These are phyloP conservation scores for Coemansia furcata DNA, from an alignment of 192 early-diverging fungal species.

Conservation along the genomic window DNA sequence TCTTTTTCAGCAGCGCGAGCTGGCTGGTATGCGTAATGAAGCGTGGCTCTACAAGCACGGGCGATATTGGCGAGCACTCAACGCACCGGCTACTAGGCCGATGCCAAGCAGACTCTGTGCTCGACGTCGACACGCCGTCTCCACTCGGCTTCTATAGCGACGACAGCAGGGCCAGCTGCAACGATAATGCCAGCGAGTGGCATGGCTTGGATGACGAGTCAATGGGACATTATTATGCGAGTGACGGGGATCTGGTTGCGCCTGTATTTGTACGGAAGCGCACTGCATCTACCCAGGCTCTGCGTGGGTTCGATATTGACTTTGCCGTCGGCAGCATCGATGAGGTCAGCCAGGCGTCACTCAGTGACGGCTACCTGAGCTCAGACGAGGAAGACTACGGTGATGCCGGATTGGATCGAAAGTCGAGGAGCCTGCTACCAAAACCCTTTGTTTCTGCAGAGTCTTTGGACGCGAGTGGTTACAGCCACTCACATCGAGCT, in stretches of 20 bases:
- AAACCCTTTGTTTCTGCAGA: neutral
- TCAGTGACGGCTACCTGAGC: neutral
- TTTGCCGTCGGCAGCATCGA: constrained; percentile 4
- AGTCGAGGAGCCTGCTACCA: neutral
- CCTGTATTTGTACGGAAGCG: constrained; percentile 26
- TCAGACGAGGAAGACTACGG: neutral
- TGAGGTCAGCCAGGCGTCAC: neutral
- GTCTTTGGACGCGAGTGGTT: neutral
- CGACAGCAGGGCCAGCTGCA: constrained; percentile 4
- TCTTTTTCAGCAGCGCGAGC: neutral
- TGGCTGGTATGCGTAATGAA: constrained; percentile 7
- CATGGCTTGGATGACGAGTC: neutral
- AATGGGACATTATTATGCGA: neutral
- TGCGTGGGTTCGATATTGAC: constrained; percentile 37
- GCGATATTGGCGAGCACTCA: neutral
- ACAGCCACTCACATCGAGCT: neutral
- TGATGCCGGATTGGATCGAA: neutral
- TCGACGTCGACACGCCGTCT: neutral
- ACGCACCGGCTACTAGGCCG: constrained; percentile 1
- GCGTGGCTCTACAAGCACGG: constrained; percentile 1
- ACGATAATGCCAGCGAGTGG: neutral
- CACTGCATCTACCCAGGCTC: constrained; percentile 46
- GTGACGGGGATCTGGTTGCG: neutral
- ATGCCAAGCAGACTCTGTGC: neutral
- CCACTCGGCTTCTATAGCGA: neutral